These are phyloP conservation scores for Colletotrichum trifolii DNA, from an alignment of 2,329 filamentous ascomycete species.

Conservation along the genomic window DNA sequence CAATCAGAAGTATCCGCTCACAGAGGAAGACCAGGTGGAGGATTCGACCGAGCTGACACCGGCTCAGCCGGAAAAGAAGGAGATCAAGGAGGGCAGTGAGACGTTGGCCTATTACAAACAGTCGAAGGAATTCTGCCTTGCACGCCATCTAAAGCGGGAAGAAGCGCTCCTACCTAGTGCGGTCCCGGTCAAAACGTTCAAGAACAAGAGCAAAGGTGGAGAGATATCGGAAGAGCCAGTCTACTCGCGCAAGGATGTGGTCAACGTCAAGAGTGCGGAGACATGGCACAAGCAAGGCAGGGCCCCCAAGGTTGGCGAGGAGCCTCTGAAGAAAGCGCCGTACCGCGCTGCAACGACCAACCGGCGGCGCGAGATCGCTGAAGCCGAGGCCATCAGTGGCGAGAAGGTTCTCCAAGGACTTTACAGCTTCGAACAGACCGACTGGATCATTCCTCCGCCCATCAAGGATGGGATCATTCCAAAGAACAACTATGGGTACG, in stretches of 20 bases:
- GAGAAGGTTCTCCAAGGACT: conserved; percentile 88
- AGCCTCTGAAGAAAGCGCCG: conserved; percentile 86
- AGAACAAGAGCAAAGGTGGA: conserved; percentile 77
- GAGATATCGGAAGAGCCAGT: conserved; percentile 83
- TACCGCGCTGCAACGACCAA: conserved; percentile 91
- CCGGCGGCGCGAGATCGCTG: conserved; percentile 88
- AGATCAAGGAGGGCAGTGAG: conserved; percentile 78
- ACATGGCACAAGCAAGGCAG: conserved; percentile 98
- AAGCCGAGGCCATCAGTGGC: conserved; percentile 82
- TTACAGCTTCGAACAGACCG: conserved; percentile 86
- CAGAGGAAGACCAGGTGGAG: conserved; percentile 81
- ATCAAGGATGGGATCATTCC: conserved; percentile 89
- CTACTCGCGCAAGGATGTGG: conserved; percentile 81
- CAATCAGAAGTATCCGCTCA: conserved; percentile 62
- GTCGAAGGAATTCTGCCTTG: conserved; percentile 85
- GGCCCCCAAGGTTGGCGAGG: conserved; percentile 74
- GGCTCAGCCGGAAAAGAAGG: conserved; percentile 77
- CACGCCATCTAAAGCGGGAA: conserved; percentile 88
- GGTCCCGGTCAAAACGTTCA: conserved; percentile 79
- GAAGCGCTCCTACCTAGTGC: conserved; percentile 82
- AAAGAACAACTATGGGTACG: conserved; percentile 85
- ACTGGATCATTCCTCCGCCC: conserved; percentile 93
- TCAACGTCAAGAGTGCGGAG: conserved; percentile 88
- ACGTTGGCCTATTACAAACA: conserved; percentile 90
- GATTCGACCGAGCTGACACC: conserved; percentile 81